phyloP scores from a whole-genome alignment of 169 alveolate genomes.

The Theileria parva region DNA sequence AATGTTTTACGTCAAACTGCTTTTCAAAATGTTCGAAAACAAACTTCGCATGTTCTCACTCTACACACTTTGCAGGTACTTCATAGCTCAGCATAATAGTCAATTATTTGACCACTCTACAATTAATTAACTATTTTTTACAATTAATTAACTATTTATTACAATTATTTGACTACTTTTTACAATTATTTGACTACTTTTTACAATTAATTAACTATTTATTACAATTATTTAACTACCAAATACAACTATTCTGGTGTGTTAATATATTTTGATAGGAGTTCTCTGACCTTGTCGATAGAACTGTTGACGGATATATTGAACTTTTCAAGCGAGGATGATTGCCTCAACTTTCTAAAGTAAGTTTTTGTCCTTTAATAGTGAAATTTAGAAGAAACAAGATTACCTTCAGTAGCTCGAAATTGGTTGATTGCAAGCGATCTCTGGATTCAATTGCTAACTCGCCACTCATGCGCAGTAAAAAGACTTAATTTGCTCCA shows the following conservation, averaged over 20 bases:
- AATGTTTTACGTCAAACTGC: constrained; percentile 36
- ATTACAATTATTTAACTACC: background rate
- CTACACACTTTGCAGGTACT: constrained; percentile 33
- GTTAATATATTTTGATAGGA: constrained; percentile 5
- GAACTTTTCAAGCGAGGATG: constrained; percentile 21
- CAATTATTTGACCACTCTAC: background rate
- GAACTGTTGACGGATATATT: constrained; percentile 21
- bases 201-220: background rate
- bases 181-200: background rate
- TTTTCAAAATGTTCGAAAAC: constrained; percentile 65
- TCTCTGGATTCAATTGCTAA: constrained; percentile 28
- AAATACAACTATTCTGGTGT: no score
- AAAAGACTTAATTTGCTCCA: constrained; percentile 21
- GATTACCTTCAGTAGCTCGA: constrained; percentile 13
- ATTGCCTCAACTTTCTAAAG: constrained; percentile 51
- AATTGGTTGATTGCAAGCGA: constrained; percentile 46
- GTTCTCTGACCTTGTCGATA: constrained; percentile 26
- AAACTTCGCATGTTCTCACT: constrained; percentile 55
- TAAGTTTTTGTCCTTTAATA: constrained; percentile 4
- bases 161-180: background rate
- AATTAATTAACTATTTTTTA: background rate
- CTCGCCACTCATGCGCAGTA: constrained; percentile 54
- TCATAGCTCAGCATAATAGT: background rate
- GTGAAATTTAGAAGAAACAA: constrained; percentile 36
- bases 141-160: background rate